Evolutionary conservation across 2,329 filamentous ascomycete genomes (phyloP), one percentile per base, ranked within the genome.

Genomic region (Apiospora sp.): DNA sequence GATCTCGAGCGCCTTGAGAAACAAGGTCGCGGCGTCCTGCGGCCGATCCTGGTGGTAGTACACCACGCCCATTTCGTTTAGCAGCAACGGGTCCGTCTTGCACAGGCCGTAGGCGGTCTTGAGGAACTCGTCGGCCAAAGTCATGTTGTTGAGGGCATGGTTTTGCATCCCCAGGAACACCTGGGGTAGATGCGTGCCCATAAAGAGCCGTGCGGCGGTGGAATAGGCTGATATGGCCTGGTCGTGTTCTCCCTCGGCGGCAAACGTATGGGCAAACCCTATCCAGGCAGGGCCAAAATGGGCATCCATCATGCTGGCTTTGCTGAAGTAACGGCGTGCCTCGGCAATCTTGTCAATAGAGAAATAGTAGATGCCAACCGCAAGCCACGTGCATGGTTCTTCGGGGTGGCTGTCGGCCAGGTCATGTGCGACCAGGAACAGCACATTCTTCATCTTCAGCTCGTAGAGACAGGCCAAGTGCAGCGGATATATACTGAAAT

Each of bases 211-310:
- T 1, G 96, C 96, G 0, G 96, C 96, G 0, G 96, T 99, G 43
- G 94, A 97, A 84, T 99, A 99, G 0, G 97, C 96, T 12, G 95
- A 97, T 75, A 99, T 98, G 68, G 96, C 96, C 84, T 99, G 96
- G 81, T 99, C 96, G 82, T 98, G 95, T 82, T 99, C 96, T 70
- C 96, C 96, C 82, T 99, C 96, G 14, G 95, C 95, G 1, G 96
- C 96, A 81, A 99, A 99, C 0, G 96, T 99, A 82, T 99, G 97
- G 0, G 96, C 96, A 80, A 99, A 99, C 1, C 97, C 96, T 75
- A 99, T 98, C 96, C 96, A 99, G 3, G 96, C 96, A 0, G 96
- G 94, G 0, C 96, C 96, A 78, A 98, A 99, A 84, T 98, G 96
- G 8, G 96, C 94, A 80, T 99, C 95, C 92, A 99, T 96, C 86